Percentiles rank a stretch among this genome's conserved stretches.
phyloP scores from a whole-genome alignment of 768 basidiomycete species.

The Psilocybe tampanensis region DNA sequence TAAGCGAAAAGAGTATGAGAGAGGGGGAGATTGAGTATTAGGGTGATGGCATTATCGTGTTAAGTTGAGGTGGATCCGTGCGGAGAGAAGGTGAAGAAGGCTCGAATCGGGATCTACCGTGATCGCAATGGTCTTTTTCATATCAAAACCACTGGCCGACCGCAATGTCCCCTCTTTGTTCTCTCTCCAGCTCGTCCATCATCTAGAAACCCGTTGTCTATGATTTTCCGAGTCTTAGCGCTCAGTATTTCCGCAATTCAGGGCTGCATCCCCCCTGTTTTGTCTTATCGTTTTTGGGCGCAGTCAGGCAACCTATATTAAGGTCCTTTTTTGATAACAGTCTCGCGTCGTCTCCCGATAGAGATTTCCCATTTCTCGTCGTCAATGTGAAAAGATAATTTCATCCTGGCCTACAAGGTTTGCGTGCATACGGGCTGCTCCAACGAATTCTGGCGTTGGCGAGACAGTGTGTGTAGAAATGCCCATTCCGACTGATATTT shows the following conservation, averaged over 20 bases:
- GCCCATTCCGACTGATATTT: slow-evolving; percentile 13
- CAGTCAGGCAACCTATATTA: slow-evolving; percentile 14
- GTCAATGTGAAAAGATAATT: slow-evolving; percentile 14
- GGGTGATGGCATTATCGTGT: slow-evolving; percentile 25
- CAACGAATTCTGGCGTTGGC: neutral
- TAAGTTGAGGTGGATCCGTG: slow-evolving; percentile 4
- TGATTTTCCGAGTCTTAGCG: slow-evolving; percentile 19
- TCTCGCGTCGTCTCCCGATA: neutral
- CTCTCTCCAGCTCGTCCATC: neutral
- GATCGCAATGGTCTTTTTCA: slow-evolving; percentile 3
- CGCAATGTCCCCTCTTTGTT: neutral
- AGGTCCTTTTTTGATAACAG: neutral
- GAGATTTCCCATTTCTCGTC: slow-evolving; percentile 13
- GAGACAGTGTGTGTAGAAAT: slow-evolving; percentile 14
- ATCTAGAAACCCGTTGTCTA: too few species aligned
- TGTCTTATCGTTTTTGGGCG: slow-evolving; percentile 15
- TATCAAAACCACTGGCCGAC: slow-evolving; percentile 4
- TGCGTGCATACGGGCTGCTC: slow-evolving; percentile 7
- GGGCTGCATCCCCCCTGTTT: slow-evolving; percentile 17
- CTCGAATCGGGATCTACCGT: slow-evolving; percentile 28
- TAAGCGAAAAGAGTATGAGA: slow-evolving; percentile 23
- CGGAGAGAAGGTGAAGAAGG: slow-evolving; percentile 18
- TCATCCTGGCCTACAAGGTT: slow-evolving; percentile 3
- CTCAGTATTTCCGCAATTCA: slow-evolving; percentile 18
- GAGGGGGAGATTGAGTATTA: slow-evolving; percentile 20